These are phyloP conservation scores for Pichia pseudocactophila DNA, from an alignment of 805 yeast species.

Conservation along the genomic window DNA sequence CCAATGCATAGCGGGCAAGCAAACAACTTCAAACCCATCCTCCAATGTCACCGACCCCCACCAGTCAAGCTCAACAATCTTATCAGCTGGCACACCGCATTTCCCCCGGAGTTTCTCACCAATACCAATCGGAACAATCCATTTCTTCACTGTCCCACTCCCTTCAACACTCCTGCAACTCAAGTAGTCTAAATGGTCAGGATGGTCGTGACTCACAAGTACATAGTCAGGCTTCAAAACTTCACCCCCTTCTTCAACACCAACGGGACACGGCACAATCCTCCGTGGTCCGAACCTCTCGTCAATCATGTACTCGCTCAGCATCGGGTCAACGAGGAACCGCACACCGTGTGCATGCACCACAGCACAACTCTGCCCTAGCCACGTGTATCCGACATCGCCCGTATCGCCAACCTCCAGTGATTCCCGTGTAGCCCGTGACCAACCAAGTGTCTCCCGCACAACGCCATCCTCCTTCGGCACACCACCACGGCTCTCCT, in stretches of 20 bases:
- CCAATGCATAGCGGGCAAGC: conserved; percentile 97
- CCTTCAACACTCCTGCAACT: conserved; percentile 43
- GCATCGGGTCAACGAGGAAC: conserved; percentile 79
- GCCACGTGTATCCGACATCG: conserved; percentile 72
- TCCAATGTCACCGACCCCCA: conserved; percentile 55
- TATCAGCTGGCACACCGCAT: conserved; percentile 40
- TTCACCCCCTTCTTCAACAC: conserved; percentile 40
- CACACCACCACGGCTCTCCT: conserved; percentile 43
- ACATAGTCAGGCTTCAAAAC: conserved; percentile 58
- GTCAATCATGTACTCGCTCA: conserved; percentile 54
- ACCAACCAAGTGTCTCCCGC: conserved; percentile 48
- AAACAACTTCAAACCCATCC: conserved; percentile 66
- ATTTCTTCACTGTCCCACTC: conserved; percentile 46
- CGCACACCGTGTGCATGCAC: conserved; percentile 40
- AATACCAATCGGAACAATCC: conserved; percentile 88
- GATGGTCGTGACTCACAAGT: conserved; percentile 88
- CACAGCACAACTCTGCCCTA: conserved; percentile 84
- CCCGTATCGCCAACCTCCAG: conserved; percentile 26
- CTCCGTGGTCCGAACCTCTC: conserved; percentile 73
- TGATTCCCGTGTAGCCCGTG: conserved; percentile 43
- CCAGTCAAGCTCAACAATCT: conserved; percentile 77
- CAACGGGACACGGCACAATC: conserved; percentile 68
- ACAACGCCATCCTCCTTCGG: conserved; percentile 41
- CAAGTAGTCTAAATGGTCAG: conserved; percentile 79
- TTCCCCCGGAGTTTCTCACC: conserved; percentile 45